Base-by-base conservation (phyloP, 1,284 basidiomycete species). In the Waitea zeae region DNA sequence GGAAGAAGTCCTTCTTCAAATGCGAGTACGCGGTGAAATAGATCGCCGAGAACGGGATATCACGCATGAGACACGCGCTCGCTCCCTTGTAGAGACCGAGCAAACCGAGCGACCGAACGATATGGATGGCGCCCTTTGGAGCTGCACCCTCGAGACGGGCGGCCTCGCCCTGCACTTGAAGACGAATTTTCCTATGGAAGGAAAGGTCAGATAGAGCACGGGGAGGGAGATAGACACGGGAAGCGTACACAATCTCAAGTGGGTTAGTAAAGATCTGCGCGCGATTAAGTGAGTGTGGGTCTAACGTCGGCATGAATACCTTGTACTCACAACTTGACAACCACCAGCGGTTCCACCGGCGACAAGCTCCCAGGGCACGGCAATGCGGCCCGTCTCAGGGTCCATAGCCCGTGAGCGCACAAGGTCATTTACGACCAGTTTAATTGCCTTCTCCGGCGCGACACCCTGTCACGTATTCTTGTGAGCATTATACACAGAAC, bases 371-470 rank as follows among this genome's bases (percentile, higher is more conserved):
- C 86, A 92, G 13, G 51, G 49, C 22, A 96, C 49, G 35, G 78
- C 71, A 52, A 99, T 97, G 38, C 82, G 70, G 15, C 95, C 95
- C 5, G 92, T 96, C 53, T 93, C 87, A 20, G 89, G 86, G 55
- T 98, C 90, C 56, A 76, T 92, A 11, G 79, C 74, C 38, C 75
- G 69, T 13, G 72, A 66, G 36, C 93, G 76, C 22, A 99, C 69
- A 35, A 95, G 60, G 50, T 97, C 93, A 61, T 98, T 98, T 42
- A 98, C 80, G 2, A 93, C 95, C 39, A 92, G 60, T 56, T 98
- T 95, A 59, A 95, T 93, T 9, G 89, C 89, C 60, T 95, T 99
- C 57, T 99, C 93, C 11, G 93, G 93, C 11, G 93, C 95, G 29
- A 99, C 93, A 49, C 93, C 93, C 84, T 89, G 34, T 37, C 22